Percentiles rank a stretch among this genome's conserved stretches.
Evolutionary conservation across 2,329 filamentous ascomycete species (phyloP).

Genomic region (Botrytis tulipae): DNA sequence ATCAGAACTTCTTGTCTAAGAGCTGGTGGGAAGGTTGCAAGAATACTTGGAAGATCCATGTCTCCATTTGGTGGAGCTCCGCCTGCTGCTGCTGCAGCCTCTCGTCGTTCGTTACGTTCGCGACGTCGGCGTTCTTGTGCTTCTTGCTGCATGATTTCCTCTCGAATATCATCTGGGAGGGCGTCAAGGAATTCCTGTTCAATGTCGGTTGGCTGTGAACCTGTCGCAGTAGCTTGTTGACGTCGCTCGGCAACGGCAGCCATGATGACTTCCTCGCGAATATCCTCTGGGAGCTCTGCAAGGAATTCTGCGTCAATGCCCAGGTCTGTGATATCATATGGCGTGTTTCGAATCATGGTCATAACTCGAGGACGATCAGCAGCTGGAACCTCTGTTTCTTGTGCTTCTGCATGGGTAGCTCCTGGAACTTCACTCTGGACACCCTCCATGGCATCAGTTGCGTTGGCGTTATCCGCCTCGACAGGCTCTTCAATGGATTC

Average conservation of each 20-base stretch:
- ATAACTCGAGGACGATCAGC: constrained; percentile 63
- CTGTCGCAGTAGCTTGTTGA: constrained; percentile 68
- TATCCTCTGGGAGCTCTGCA: constrained; percentile 93
- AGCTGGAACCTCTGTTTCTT: constrained; percentile 43
- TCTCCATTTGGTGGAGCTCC: constrained; percentile 56
- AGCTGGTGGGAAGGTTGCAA: constrained; percentile 82
- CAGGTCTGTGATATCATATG: constrained; percentile 89
- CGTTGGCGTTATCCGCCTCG: constrained; percentile 28
- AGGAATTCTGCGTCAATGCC: constrained; percentile 95
- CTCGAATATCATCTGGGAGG: constrained; percentile 82
- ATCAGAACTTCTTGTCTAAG: constrained; percentile 84
- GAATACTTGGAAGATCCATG: constrained; percentile 90
- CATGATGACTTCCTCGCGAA: constrained; percentile 93
- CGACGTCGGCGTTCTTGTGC: constrained; percentile 82
- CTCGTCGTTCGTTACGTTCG: constrained; percentile 76
- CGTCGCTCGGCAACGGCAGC: constrained; percentile 82
- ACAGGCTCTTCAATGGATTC: constrained; percentile 37
- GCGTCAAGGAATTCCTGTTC: constrained; percentile 94
- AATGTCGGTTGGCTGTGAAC: constrained; percentile 77
- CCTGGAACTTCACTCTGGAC: constrained; percentile 55
- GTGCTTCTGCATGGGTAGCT: neutral
- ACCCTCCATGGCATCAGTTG: constrained; percentile 64
- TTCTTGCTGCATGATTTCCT: constrained; percentile 89
- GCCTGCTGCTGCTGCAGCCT: constrained; percentile 55
- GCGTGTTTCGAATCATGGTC: constrained; percentile 80